A percentile compares a stretch with the other conserved stretches of the same genome.
Conservation (phyloP, 2,329 filamentous ascomycete genomes). For the Geoglossum cookeanum region DNA sequence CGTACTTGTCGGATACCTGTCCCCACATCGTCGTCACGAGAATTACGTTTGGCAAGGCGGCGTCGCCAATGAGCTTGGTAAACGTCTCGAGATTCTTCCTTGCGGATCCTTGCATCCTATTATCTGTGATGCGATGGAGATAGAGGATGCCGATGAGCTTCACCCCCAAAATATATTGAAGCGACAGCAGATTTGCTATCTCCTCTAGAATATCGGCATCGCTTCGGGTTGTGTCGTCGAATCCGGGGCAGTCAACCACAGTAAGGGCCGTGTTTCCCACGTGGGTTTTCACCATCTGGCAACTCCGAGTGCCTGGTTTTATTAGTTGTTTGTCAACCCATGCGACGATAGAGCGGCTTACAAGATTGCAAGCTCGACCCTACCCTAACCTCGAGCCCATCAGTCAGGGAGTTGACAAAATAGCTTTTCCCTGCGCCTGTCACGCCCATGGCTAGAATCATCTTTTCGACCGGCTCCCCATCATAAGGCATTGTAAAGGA, state of each 20-base stretch:
- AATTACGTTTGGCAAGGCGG: slow-evolving; percentile 11
- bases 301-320: not conserved
- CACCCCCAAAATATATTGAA: slow-evolving; percentile 12
- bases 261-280: slow-evolving; percentile 9
- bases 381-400: not conserved
- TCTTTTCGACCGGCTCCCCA: too few species aligned
- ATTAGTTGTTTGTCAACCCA: not conserved
- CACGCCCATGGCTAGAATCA: slow-evolving; percentile 16
- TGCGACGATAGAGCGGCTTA: not conserved
- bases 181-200: slow-evolving; percentile 13
- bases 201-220: slow-evolving; percentile 17
- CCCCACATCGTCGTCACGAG: slow-evolving; percentile 10
- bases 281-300: not conserved
- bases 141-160: slow-evolving; percentile 18
- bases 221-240: slow-evolving; percentile 15
- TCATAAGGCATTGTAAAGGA: too few species aligned
- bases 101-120: slow-evolving; percentile 11
- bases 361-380: slow-evolving; percentile 2
- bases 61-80: slow-evolving; percentile 13
- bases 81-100: slow-evolving; percentile 13
- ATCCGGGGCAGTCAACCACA: slow-evolving; percentile 20
- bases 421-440: slow-evolving; percentile 17
- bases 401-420: slow-evolving; percentile 15
- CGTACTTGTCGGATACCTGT: slow-evolving; percentile 4
- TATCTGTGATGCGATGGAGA: slow-evolving; percentile 17